A percentile compares a stretch with the other conserved stretches of the same genome.
These are phyloP conservation scores for Fusarium tricinctum DNA, from an alignment of 2,329 filamentous ascomycete species.

Conservation along the genomic window DNA sequence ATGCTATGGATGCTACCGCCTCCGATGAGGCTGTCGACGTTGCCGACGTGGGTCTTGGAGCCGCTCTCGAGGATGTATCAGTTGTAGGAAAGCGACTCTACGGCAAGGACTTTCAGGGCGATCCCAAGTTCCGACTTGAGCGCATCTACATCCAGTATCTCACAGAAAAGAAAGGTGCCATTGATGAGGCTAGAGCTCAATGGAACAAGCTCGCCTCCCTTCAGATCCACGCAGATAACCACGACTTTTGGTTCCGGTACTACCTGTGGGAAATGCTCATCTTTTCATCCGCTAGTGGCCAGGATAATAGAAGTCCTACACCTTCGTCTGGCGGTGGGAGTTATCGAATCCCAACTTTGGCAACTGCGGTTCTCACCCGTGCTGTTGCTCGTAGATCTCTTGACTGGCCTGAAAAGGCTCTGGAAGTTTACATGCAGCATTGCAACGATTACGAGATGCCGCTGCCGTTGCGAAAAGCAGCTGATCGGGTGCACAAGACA, in stretches of 20 bases:
- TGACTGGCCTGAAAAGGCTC: constrained; percentile 82
- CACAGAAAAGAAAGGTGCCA: constrained; percentile 83
- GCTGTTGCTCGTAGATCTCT: constrained; percentile 74
- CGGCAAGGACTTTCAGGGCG: constrained; percentile 82
- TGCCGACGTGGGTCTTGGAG: constrained; percentile 88
- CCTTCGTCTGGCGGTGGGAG: constrained; percentile 61
- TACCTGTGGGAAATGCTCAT: constrained; percentile 91
- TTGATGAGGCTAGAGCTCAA: constrained; percentile 80
- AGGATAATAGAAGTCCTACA: constrained; percentile 67
- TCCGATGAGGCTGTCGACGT: constrained; percentile 88
- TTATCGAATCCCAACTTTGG: constrained; percentile 76
- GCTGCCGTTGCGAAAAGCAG: constrained; percentile 78
- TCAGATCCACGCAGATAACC: constrained; percentile 78
- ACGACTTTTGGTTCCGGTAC: constrained; percentile 94
- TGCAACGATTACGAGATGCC: constrained; percentile 93
- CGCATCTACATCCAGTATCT: constrained; percentile 93
- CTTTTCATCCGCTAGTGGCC: constrained; percentile 59
- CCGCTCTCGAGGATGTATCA: constrained; percentile 87
- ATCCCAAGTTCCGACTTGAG: constrained; percentile 89
- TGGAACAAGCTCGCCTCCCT: constrained; percentile 79
- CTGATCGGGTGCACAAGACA: constrained; percentile 79
- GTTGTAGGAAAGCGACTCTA: constrained; percentile 82
- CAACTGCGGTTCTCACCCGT: constrained; percentile 81
- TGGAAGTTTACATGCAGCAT: constrained; percentile 81
- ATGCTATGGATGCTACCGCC: constrained; percentile 80